These are phyloP conservation scores for Edaphochlamys debaryana DNA, from an alignment of 139 green algal genomes.

Conservation along the genomic window DNA sequence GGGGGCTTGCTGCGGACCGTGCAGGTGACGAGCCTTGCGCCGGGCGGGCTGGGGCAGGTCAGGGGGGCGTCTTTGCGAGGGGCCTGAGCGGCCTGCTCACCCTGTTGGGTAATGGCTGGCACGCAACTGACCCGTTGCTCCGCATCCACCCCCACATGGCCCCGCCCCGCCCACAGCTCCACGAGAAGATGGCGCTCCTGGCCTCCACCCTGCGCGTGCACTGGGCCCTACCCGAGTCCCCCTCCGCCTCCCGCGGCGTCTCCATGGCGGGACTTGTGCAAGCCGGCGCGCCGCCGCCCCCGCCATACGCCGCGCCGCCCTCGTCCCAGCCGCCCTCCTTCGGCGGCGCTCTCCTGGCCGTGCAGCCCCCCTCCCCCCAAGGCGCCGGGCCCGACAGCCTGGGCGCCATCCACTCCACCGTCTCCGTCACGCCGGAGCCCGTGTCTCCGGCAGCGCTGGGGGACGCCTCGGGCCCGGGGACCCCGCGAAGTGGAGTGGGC, in stretches of 20 bases:
- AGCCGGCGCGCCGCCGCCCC: no score
- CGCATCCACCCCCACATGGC: neutral
- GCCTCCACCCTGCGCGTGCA: neutral
- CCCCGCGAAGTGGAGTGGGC: no score
- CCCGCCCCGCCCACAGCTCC: neutral
- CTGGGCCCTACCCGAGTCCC: slow-evolving; percentile 11
- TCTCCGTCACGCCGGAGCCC: neutral
- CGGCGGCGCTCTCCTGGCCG: no score
- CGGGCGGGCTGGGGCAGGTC: neutral
- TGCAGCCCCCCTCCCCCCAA: no score
- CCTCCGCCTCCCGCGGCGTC: no score
- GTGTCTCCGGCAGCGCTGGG: no score
- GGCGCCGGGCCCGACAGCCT: no score
- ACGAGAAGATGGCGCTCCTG: slow-evolving; percentile 19
- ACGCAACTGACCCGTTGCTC: neutral
- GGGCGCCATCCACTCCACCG: neutral
- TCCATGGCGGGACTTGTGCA: neutral
- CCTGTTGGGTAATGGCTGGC: neutral
- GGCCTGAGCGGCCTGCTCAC: neutral
- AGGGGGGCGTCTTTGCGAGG: neutral
- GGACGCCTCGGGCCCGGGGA: neutral
- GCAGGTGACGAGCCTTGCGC: neutral
- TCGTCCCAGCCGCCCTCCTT: no score
- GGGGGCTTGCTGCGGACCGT: neutral
- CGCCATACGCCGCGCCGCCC: no score